These are phyloP conservation scores for Pharnaceum exiguum DNA, from an alignment of 148 eudicot species.

Conservation along the genomic window DNA sequence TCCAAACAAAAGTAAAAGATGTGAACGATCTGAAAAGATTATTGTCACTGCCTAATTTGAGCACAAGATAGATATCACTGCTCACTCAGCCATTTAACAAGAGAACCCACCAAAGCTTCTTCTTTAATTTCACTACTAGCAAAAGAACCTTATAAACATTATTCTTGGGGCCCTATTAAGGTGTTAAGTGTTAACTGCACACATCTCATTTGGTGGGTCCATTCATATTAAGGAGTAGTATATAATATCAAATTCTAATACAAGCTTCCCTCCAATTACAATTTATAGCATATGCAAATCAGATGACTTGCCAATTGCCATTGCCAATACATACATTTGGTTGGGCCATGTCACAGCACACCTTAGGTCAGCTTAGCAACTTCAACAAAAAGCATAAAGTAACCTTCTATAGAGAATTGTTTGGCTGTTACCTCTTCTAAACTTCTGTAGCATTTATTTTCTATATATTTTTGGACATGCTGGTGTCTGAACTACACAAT, in stretches of 20 bases:
- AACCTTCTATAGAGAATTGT: neutral
- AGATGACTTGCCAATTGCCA: slow-evolving; percentile 12
- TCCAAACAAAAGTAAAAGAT: slow-evolving; percentile 22
- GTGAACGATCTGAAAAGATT: slow-evolving; percentile 19
- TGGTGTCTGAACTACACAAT: neutral
- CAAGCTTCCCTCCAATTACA: neutral
- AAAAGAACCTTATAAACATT: slow-evolving; percentile 8
- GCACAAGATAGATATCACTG: too few species aligned
- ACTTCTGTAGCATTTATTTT: neutral
- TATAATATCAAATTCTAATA: neutral
- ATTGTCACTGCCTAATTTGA: slow-evolving; percentile 1
- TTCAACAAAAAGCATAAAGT: neutral
- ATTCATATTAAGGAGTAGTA: neutral
- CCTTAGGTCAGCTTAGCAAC: neutral
- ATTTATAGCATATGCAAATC: neutral
- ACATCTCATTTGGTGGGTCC: slow-evolving; percentile 20
- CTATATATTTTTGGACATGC: too few species aligned
- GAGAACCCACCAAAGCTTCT: slow-evolving; percentile 3
- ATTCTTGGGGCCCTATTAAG: slow-evolving; percentile 4
- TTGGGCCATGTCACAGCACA: slow-evolving; percentile 7
- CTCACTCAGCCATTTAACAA: neutral
- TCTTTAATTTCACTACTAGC: neutral
- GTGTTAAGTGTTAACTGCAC: neutral
- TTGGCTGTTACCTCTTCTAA: neutral
- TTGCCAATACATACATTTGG: too few species aligned